Base-by-base conservation (phyloP, 306 rosid species). In the Sesbania bispinosa region DNA sequence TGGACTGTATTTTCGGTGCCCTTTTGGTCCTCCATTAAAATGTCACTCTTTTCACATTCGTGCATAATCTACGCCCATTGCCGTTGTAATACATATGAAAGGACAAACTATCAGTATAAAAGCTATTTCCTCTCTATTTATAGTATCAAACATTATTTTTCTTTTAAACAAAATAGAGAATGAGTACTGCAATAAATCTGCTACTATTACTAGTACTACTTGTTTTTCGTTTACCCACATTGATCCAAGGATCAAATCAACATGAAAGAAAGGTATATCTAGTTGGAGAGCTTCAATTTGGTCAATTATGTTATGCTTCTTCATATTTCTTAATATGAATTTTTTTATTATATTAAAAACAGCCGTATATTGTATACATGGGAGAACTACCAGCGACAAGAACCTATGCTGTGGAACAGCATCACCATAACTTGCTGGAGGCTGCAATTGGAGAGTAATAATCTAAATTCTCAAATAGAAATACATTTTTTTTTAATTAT, bases 291-390 rank as follows among this genome's bases (percentile, higher is more conserved):
- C n/a, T n/a, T n/a, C n/a, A n/a, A n/a, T n/a, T n/a, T n/a, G n/a
- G n/a, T n/a, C n/a, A n/a, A n/a, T 43, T 20, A 6, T 38, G 32
- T 0, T 9, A 20, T 74, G 50, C 0, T 58, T 57, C 50, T 46
- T 26, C 1, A 21, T 30, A 32, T 38, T 62, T 29, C 7, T 47
- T 16, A 10, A 54, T 16, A 15, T 68, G 45, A 69, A 27, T 43
- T 52, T 65, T 69, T 50, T 65, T 73, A 33, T 30, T 21, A 43
- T n/a, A n/a, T n/a, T n/a, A 43, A 42, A 61, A 36, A 80, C 86
- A 90, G 98, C 81, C 96, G 2, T 90, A 88, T 74, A 90, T 93
- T 66, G 89, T 93, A 18, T 90, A 93, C 81, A 90, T 88, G 97
- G 93, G 96, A 61, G 86, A 84, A 47, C 18, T 84, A 51, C 92